A percentile compares a stretch with the other conserved stretches of the same genome.
These are phyloP conservation scores for Komagataella populi DNA, from an alignment of 805 yeast genomes.

Conservation along the genomic window DNA sequence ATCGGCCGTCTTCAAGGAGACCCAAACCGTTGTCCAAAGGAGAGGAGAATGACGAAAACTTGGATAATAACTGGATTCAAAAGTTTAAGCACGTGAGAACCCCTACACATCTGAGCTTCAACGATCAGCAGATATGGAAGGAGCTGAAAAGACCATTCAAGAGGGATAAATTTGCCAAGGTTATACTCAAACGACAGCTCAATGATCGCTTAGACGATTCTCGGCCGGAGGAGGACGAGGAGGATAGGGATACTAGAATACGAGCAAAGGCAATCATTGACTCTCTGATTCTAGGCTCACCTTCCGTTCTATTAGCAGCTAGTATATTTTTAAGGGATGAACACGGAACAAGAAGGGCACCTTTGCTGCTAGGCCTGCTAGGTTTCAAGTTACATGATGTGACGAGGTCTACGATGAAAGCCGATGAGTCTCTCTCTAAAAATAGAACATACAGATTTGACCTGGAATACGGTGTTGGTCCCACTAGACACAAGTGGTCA, in stretches of 20 bases:
- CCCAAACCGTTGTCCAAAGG: background rate
- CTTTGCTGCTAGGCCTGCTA: constrained; percentile 62
- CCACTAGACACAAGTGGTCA: constrained; percentile 66
- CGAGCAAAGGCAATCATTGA: constrained; percentile 23
- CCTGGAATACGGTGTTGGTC: constrained; percentile 84
- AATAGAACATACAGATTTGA: constrained; percentile 46
- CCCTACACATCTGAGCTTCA: background rate
- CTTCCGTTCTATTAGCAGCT: constrained; percentile 64
- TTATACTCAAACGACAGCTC: background rate
- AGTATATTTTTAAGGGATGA: constrained; percentile 69
- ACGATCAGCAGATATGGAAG: background rate
- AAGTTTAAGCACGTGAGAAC: background rate
- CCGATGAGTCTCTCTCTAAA: constrained; percentile 16
- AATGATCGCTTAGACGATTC: background rate
- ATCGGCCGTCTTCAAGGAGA: background rate
- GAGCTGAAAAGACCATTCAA: background rate
- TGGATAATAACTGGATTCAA: background rate
- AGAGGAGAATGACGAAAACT: background rate
- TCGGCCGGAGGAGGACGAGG: background rate
- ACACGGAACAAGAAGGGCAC: constrained; percentile 64
- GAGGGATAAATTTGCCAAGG: background rate
- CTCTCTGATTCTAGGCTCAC: constrained; percentile 51
- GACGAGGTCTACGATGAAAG: constrained; percentile 15
- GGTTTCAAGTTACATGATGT: constrained; percentile 48
- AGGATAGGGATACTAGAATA: constrained; percentile 9